Conservation (phyloP, 306 rosid species). For the Citrullus amarus region DNA sequence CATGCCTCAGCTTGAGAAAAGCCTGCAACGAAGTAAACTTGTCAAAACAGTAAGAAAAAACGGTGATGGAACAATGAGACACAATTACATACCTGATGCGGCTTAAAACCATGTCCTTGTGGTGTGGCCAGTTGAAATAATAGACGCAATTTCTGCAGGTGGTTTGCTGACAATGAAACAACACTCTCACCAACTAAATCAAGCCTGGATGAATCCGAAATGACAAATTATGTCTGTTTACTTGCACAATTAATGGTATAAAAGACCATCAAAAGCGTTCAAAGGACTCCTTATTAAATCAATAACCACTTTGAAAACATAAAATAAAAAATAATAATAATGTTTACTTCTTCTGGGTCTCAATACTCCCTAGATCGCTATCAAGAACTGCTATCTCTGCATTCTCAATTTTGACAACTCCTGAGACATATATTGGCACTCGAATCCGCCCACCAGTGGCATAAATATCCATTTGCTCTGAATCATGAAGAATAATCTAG, state of each 20-base stretch:
- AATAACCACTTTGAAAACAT: conserved; percentile 5
- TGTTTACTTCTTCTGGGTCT: conserved; percentile 70
- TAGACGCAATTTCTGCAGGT: conserved; percentile 77
- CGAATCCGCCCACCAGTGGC: conserved; percentile 73
- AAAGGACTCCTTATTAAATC: neutral
- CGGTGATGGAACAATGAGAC: conserved; percentile 5
- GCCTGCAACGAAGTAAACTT: conserved; percentile 51
- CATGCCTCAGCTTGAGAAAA: conserved; percentile 76
- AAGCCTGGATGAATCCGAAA: conserved; percentile 38
- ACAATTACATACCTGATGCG: conserved; percentile 71
- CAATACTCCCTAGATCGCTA: conserved; percentile 80
- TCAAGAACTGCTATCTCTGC: conserved; percentile 80
- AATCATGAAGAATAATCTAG: conserved; percentile 54
- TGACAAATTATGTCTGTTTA: neutral
- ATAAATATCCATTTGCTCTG: conserved; percentile 36
- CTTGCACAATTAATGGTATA: neutral
- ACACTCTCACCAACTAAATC: conserved; percentile 59
- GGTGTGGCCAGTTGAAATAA: conserved; percentile 76
- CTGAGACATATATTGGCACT: conserved; percentile 69
- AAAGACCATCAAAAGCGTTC: conserved; percentile 1
- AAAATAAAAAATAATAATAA: neutral
- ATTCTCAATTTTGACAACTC: conserved; percentile 47
- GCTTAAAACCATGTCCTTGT: conserved; percentile 55
- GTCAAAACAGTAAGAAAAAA: conserved; percentile 17
- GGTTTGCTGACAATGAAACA: conserved; percentile 75